Conservation (phyloP, 495 filamentous ascomycete genomes). For the Penicillium coprophilum region DNA sequence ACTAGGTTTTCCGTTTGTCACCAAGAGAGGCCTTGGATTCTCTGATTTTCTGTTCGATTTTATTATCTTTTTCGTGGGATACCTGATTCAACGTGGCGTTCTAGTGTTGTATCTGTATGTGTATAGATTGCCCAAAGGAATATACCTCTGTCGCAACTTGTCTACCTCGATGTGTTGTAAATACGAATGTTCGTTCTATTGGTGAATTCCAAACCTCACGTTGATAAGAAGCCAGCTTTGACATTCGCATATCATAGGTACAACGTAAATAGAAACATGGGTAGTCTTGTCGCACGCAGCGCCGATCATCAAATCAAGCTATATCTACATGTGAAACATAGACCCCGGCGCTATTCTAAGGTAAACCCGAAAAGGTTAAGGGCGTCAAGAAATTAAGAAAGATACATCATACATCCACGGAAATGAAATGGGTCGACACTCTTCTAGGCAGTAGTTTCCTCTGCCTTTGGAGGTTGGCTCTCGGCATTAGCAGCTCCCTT, state of each 20-base stretch:
- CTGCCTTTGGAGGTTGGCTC: constrained; percentile 4
- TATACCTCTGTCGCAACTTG: not conserved
- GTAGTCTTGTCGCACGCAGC: constrained; percentile 5
- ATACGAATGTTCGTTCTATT: not conserved
- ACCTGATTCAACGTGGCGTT: constrained; percentile 12
- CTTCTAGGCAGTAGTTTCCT: constrained; percentile 10
- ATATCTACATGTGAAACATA: constrained; percentile 25
- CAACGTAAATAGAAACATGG: constrained; percentile 35
- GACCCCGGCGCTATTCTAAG: constrained; percentile 20
- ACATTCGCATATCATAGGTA: constrained; percentile 25
- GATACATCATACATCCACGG: not conserved
- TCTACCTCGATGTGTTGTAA: not conserved
- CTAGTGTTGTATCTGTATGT: constrained; percentile 9
- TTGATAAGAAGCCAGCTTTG: not conserved
- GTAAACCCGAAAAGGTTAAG: constrained; percentile 19
- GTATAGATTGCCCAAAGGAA: constrained; percentile 1
- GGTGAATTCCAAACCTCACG: not conserved
- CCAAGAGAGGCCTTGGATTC: not conserved
- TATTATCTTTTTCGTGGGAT: not conserved
- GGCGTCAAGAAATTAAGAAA: not conserved
- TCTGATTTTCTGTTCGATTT: not conserved
- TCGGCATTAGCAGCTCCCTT: constrained; percentile 6
- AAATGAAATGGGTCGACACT: not conserved
- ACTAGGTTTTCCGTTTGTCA: constrained; percentile 6
- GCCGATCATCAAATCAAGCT: constrained; percentile 13